These are phyloP conservation scores for Microbotryum saponariae DNA, from an alignment of 1,284 basidiomycete species.

Conservation along the genomic window DNA sequence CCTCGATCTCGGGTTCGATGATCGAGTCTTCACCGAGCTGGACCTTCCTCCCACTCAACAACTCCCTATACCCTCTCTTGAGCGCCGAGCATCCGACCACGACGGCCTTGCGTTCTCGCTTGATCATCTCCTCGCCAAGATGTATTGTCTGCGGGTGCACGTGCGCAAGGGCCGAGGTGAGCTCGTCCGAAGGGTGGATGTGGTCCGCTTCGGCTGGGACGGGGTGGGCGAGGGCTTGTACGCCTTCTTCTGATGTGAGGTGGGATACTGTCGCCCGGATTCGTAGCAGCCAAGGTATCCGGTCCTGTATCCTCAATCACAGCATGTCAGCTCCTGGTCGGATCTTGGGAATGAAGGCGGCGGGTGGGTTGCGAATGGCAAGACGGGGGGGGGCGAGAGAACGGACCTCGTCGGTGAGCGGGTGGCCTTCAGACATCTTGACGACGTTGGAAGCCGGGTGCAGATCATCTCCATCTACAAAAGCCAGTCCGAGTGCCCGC, in stretches of 20 bases:
- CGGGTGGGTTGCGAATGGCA: neutral
- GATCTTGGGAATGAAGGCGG: neutral
- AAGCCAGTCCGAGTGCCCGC: constrained; percentile 56
- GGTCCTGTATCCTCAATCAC: constrained; percentile 44
- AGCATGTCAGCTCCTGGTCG: neutral
- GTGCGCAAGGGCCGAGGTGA: constrained; percentile 29
- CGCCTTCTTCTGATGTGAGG: constrained; percentile 26
- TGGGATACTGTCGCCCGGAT: constrained; percentile 58
- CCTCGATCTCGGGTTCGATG: constrained; percentile 37
- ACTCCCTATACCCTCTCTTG: constrained; percentile 69
- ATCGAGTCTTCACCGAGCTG: constrained; percentile 16
- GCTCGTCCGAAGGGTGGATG: constrained; percentile 43
- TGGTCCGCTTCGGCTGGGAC: constrained; percentile 10
- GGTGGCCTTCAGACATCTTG: constrained; percentile 77
- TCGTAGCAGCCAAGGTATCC: constrained; percentile 72
- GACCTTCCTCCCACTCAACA: constrained; percentile 53
- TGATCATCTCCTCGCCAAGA: constrained; percentile 26
- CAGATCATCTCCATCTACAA: constrained; percentile 82
- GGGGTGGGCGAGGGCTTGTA: constrained; percentile 13
- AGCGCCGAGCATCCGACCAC: constrained; percentile 83
- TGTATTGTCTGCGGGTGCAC: constrained; percentile 19
- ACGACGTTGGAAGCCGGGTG: constrained; percentile 74
- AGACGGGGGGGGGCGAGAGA: neutral
- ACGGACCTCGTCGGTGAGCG: constrained; percentile 61
- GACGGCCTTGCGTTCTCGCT: constrained; percentile 48